Percentiles rank a stretch among this genome's conserved stretches.
phyloP scores from a whole-genome alignment of 768 basidiomycete species.

The Tulasnella sp. region DNA sequence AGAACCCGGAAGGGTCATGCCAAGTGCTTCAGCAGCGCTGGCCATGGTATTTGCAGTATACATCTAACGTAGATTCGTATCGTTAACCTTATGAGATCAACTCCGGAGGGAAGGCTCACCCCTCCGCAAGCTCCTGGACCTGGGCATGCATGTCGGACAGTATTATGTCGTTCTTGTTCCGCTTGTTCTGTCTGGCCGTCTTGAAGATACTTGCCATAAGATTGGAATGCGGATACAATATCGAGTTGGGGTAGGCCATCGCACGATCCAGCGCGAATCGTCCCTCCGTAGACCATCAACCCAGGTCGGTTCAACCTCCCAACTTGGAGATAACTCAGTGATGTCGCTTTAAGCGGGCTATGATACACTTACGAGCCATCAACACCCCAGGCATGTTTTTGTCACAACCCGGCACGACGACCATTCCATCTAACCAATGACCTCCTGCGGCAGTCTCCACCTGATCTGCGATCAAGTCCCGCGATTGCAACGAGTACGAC shows the following conservation, averaged over 20 bases:
- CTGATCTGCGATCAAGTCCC: constrained; percentile 94
- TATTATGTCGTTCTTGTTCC: constrained; percentile 72
- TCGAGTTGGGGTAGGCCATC: constrained; percentile 80
- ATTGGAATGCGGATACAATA: constrained; percentile 94
- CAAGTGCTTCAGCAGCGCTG: constrained; percentile 84
- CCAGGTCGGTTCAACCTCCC: constrained; percentile 93
- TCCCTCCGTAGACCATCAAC: constrained; percentile 95
- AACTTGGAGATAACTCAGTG: constrained; percentile 35
- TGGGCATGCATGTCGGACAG: constrained; percentile 89
- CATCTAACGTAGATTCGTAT: constrained; percentile 45
- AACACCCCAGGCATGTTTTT: constrained; percentile 99
- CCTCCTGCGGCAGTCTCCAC: constrained; percentile 94
- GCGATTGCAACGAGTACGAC: constrained; percentile 92
- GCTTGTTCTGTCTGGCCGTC: constrained; percentile 76
- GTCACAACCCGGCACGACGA: constrained; percentile 93
- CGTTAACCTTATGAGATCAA: background rate
- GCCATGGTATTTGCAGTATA: constrained; percentile 99
- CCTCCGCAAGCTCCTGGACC: constrained; percentile 97
- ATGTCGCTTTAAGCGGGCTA: background rate
- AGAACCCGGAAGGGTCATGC: constrained; percentile 95
- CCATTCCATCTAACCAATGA: constrained; percentile 97
- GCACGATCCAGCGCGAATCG: constrained; percentile 86
- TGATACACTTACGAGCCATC: constrained; percentile 67
- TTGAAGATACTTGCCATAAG: constrained; percentile 90
- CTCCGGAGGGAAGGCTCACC: constrained; percentile 38